Evolutionary conservation across 169 alveolate species (phyloP).

Genomic region (Pseudocohnilembus persalinus): DNA sequence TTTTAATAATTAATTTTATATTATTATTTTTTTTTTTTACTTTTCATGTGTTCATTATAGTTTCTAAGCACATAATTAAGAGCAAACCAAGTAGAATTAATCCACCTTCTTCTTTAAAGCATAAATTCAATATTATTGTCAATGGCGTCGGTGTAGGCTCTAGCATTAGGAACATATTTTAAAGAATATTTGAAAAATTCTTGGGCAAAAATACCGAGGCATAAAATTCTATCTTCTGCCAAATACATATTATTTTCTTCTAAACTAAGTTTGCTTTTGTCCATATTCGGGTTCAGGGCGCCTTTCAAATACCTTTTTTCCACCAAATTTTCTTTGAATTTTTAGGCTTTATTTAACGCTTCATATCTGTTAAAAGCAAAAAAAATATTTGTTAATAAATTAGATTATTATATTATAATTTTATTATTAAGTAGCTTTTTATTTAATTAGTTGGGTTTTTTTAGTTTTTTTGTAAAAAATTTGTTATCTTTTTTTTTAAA

Average conservation of each 20-base stretch:
- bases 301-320: constrained; percentile 28
- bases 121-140: constrained; percentile 17
- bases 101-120: constrained; percentile 58
- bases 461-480: too few species aligned
- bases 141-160: constrained; percentile 46
- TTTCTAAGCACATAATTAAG: constrained; percentile 29
- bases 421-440: too few species aligned
- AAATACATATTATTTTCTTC: constrained; percentile 51
- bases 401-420: too few species aligned
- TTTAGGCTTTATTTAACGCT: not conserved
- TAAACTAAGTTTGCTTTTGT: constrained; percentile 11
- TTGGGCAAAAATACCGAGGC: constrained; percentile 7
- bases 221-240: constrained; percentile 59
- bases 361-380: too few species aligned
- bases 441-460: too few species aligned
- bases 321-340: constrained; percentile 6
- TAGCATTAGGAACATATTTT: constrained; percentile 39
- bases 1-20: too few species aligned
- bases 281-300: constrained; percentile 18
- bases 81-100: constrained; percentile 58
- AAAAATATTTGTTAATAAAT: too few species aligned
- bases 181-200: constrained; percentile 3
- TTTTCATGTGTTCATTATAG: constrained; percentile 2
- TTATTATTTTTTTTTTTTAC: too few species aligned
- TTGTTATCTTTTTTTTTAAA: too few species aligned